Evolutionary conservation across 495 filamentous ascomycete species (phyloP), one percentile per base, ranked within the genome.

Genomic region (Astrocystis sublimbata): DNA sequence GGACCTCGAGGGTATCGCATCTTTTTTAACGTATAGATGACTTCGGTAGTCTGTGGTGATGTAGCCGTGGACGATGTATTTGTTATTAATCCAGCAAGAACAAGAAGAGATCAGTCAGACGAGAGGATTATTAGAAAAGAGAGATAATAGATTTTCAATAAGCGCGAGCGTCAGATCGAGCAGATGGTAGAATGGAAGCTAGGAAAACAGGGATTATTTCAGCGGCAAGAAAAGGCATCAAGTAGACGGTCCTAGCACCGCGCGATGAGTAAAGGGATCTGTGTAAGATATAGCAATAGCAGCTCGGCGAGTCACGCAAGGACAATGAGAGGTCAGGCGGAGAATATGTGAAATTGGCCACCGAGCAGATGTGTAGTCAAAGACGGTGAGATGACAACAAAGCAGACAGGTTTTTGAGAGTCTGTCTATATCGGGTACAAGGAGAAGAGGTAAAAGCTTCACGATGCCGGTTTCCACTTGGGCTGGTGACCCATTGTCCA

Each of bases 271-370:
- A 58, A 21, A 58, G 58, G 40, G 21, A 58, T 8, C 23, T 58
- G 59, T 63, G 31, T 50, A 59, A 61, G 60, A 66, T 68, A 72
- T 69, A 72, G 35, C 31, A 68, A 72, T 69, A 72, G 35, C 31
- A 68, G 47, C 47, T 12, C 12, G 56, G 49, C 50, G 51, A 66
- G 56, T 60, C 33, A 65, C 61, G 50, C 43, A 55, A 42, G 59
- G 21, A 72, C 68, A 72, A 72, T 70, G 65, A 60, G 33, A 46
- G 58, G 36, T 30, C 45, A 26, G 30, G 59, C 62, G 49, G 40
- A 59, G 51, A 63, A 49, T 50, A 59, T 60, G 58, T 21, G 45
- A 58, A 42, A 36, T 43, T 65, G 61, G 62, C 53, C 35, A 40
- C 42, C 45, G 56, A 53, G 53, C 2, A 33, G n/a, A 35, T 52